These are phyloP conservation scores for Berberis vulgaris DNA, from an alignment of 164 flowering plant genomes.

Conservation along the genomic window DNA sequence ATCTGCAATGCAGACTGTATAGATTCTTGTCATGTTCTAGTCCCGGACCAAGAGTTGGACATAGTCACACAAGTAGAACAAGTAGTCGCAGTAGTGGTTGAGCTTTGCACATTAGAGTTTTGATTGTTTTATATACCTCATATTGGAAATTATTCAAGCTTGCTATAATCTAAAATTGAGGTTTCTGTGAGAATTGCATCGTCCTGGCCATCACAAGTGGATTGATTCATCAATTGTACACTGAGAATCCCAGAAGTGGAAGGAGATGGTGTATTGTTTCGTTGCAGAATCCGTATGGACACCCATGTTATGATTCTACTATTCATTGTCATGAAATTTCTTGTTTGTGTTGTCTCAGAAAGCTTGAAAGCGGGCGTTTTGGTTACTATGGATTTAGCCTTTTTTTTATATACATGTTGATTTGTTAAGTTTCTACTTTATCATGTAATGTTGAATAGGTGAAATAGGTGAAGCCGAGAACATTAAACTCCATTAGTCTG, in stretches of 20 bases:
- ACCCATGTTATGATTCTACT: neutral
- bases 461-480: too few relatives aligned
- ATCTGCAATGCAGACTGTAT: slow-evolving; percentile 25
- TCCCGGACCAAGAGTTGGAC: slow-evolving; percentile 5
- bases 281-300: neutral
- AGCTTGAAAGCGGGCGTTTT: neutral
- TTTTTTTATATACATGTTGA: too few relatives aligned
- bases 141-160: slow-evolving; percentile 4
- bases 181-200: neutral
- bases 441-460: too few relatives aligned
- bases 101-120: neutral
- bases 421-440: too few relatives aligned
- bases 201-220: slow-evolving; percentile 1
- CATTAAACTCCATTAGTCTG: too few relatives aligned
- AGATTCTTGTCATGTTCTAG: slow-evolving; percentile 12
- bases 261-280: neutral
- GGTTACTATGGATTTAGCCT: neutral
- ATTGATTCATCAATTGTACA: slow-evolving; percentile 5
- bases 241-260: neutral
- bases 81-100: neutral
- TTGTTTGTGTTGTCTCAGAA: neutral
- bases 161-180: neutral
- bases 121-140: neutral
- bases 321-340: neutral
- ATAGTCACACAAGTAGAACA: neutral